These are phyloP conservation scores for Iris macrosiphon DNA, from an alignment of 106 monocot species.

Conservation along the genomic window DNA sequence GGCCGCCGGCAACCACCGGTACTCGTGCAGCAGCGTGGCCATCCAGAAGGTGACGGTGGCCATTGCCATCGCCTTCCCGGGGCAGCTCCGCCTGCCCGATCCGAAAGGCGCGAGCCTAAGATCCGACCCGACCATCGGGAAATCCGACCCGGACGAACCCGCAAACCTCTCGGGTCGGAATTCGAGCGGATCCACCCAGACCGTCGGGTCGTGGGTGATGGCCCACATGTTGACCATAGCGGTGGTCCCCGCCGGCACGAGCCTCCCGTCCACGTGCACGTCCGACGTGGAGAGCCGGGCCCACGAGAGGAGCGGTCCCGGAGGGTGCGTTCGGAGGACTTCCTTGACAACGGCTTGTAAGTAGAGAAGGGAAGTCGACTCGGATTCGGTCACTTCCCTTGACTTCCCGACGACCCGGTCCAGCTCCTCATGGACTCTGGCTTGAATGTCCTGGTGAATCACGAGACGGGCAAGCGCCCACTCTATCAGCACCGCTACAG, in stretches of 20 bases:
- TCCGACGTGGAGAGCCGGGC: too few relatives aligned
- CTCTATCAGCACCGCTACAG: constrained; percentile 65
- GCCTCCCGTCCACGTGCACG: too few relatives aligned
- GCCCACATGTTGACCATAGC: constrained; percentile 81
- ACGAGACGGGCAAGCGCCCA: constrained; percentile 52
- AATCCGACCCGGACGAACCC: constrained; percentile 3
- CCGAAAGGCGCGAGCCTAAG: constrained; percentile 79
- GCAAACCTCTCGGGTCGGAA: constrained; percentile 61
- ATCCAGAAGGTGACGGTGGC: constrained; percentile 57
- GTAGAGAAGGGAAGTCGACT: constrained; percentile 19
- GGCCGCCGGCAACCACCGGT: constrained; percentile 23
- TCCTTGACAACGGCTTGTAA: constrained; percentile 40
- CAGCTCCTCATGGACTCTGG: constrained; percentile 43
- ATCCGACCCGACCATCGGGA: constrained; percentile 49
- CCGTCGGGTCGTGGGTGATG: constrained; percentile 40
- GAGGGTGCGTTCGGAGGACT: too few relatives aligned
- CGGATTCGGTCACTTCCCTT: constrained; percentile 30
- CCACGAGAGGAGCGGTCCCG: too few relatives aligned
- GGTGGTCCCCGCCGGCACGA: constrained; percentile 52
- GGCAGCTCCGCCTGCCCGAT: constrained; percentile 66
- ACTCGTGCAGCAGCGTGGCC: constrained; percentile 59
- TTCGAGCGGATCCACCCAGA: constrained; percentile 43
- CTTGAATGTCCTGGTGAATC: constrained; percentile 43
- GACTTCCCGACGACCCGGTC: constrained; percentile 27
- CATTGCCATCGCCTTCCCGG: constrained; percentile 64